phyloP scores from a whole-genome alignment of 176 grass and related monocot species.

The Oryza australiensis region DNA sequence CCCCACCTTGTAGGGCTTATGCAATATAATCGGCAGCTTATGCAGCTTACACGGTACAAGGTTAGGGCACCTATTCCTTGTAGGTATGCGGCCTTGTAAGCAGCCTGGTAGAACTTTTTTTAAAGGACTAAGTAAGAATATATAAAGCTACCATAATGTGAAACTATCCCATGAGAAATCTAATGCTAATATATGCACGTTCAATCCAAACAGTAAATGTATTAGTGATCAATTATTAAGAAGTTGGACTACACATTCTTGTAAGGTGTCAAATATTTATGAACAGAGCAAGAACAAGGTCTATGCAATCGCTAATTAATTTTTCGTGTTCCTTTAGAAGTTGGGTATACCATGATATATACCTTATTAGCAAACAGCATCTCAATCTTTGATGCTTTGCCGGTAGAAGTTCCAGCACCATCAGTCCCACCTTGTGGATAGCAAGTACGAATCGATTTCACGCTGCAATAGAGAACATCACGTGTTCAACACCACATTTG shows the following conservation, averaged over 20 bases:
- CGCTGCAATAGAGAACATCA: conserved; percentile 53
- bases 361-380: conserved; percentile 96
- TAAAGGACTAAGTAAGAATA: no score
- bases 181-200: neutral
- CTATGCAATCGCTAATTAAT: neutral
- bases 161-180: no score
- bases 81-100: no score
- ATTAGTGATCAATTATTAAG: neutral
- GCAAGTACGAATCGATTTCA: conserved; percentile 93
- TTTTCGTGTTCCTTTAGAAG: conserved; percentile 1
- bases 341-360: neutral
- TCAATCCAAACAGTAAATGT: neutral
- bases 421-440: conserved; percentile 68
- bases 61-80: no score
- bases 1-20: no score
- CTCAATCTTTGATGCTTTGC: conserved; percentile 77
- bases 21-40: no score
- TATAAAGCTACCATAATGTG: no score
- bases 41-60: no score
- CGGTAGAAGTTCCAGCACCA: conserved; percentile 48
- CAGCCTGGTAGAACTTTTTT: no score
- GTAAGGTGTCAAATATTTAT: neutral
- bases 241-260: neutral
- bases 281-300: neutral
- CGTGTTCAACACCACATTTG: conserved; percentile 6